These are phyloP conservation scores for Aspergillus incahuasiensis DNA, from an alignment of 495 filamentous ascomycete species.

Conservation along the genomic window DNA sequence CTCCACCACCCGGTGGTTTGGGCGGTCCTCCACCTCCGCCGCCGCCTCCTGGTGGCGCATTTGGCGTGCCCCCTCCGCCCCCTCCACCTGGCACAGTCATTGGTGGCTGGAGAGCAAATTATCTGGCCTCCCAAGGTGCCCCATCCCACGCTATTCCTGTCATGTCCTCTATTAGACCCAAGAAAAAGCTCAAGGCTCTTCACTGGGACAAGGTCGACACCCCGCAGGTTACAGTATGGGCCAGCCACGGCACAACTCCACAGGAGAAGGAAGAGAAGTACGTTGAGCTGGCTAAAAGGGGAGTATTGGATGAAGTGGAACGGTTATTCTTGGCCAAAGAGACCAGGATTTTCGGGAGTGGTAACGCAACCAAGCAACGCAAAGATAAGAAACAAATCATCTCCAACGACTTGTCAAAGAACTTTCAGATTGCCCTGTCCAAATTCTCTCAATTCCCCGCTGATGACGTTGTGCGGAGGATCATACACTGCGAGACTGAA, in stretches of 20 bases:
- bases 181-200: constrained; percentile 98
- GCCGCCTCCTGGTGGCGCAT: constrained; percentile 40
- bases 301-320: constrained; percentile 95
- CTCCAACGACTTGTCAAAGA: constrained; percentile 83
- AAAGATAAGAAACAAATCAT: constrained; percentile 98
- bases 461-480: constrained; percentile 83
- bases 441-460: constrained; percentile 79
- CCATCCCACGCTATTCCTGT: constrained; percentile 42
- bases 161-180: constrained; percentile 77
- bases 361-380: constrained; percentile 60
- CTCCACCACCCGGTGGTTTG: constrained; percentile 35
- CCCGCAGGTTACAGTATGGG: constrained; percentile 93
- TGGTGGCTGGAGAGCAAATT: constrained; percentile 50
- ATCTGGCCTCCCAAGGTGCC: constrained; percentile 42
- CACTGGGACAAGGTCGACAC: constrained; percentile 99
- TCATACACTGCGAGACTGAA: constrained; percentile 90
- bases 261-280: constrained; percentile 93
- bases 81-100: constrained; percentile 54
- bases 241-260: constrained; percentile 71
- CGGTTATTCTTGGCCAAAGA: constrained; percentile 97
- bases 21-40: constrained; percentile 54
- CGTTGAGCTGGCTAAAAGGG: constrained; percentile 82
- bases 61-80: constrained; percentile 50
- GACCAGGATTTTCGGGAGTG: constrained; percentile 74
- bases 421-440: constrained; percentile 86